Evolutionary conservation across 2,329 filamentous ascomycete genomes (phyloP), one percentile per base, ranked within the genome.

Genomic region (Penicillium sp.): DNA sequence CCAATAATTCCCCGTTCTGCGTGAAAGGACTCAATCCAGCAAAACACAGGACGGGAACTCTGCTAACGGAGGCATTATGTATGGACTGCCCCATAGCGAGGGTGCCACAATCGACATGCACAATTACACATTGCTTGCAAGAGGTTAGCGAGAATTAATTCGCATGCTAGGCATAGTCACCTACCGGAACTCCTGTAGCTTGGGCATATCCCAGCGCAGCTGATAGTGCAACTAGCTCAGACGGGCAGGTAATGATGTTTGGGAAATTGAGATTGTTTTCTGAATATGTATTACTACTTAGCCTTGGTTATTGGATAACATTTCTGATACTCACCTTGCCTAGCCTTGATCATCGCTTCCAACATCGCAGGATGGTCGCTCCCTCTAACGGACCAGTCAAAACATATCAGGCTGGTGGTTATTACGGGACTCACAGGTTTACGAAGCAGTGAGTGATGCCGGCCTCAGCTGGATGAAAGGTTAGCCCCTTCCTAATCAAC

Each of bases 221-320:
- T 53, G 88, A 91, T 66, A 92, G 81, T 13, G 89, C 89, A 8
- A 91, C 89, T 85, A 91, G 90, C 82, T 91, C 89, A 53, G 89
- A 89, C 0, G 88, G 88, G 68, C 88, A 91, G 16, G 89, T 91
- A 56, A 91, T 86, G 62, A 91, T 87, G 49, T 79, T 80, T 1
- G 88, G 88, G 50, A 90, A 90, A 10, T 81, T 77, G 34, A 75
- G 81, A 18, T 53, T 35, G 29, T 59, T 61, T 22, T 55, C 61
- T 62, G 10, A 3, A 29, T 29, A 29, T 29, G 10, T 2, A 22
- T 11, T 7, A 16, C 1, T 2, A 32, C 16, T 50, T 0, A 54
- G 40, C 16, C 22, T 3, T 39, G 24, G n/a, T 20, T 8, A 18
- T 22, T 20, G 10, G 3, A n/a, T 7, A 8, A 1, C 11, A 5